These are phyloP conservation scores for Colletotrichum sp. DNA, from an alignment of 2,329 filamentous ascomycete genomes.

Conservation along the genomic window DNA sequence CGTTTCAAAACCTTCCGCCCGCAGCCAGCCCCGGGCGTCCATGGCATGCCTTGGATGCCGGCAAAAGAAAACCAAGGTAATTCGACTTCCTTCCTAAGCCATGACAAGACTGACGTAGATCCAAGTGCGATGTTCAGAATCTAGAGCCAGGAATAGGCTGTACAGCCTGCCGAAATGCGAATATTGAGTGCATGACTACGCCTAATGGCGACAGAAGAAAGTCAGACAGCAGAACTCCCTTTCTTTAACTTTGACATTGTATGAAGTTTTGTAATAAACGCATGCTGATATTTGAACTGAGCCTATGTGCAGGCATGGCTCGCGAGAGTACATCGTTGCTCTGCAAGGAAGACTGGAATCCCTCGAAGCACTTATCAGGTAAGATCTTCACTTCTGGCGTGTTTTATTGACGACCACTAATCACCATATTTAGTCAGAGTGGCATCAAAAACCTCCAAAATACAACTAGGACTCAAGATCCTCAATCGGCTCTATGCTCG, in stretches of 20 bases:
- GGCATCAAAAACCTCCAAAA: background rate
- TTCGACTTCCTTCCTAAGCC: rapidly evolving
- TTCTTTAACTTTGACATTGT: background rate
- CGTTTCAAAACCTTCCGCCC: background rate
- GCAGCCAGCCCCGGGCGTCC: background rate
- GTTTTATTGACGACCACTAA: background rate
- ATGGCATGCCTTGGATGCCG: background rate
- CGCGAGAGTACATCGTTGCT: background rate
- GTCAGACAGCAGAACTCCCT: background rate
- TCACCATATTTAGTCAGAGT: background rate
- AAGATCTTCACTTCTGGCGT: rapidly evolving
- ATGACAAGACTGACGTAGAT: background rate
- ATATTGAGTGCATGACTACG: background rate
- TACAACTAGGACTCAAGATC: background rate
- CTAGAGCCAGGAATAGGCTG: background rate
- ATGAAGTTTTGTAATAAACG: background rate
- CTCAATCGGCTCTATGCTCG: background rate
- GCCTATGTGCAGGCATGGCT: background rate
- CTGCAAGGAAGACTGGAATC: background rate
- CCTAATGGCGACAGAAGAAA: background rate
- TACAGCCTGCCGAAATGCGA: background rate
- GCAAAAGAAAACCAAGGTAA: background rate
- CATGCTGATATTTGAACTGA: background rate
- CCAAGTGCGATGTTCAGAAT: background rate
- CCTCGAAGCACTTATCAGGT: background rate